Base-by-base conservation (phyloP, 2,329 filamentous ascomycete genomes). In the Laburnicola sp. region DNA sequence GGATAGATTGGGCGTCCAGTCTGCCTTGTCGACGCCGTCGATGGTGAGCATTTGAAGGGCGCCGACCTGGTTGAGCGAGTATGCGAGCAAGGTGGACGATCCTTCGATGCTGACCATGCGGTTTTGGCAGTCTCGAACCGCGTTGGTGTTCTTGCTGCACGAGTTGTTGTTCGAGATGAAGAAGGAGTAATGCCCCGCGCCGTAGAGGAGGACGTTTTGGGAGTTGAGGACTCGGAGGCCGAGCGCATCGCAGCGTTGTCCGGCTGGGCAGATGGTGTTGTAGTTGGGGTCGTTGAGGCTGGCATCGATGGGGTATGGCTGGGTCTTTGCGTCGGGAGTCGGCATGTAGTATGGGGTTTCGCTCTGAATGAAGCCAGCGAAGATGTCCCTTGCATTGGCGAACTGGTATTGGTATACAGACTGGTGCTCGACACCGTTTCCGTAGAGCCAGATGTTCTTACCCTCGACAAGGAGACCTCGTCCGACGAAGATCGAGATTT, bases 301-400 rank as follows among this genome's bases (percentile, higher is more conserved):
- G 28, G 80, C 57, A 10, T 61, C 60, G 56, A 78, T 74, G 0
- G 75, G 76, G 72, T 88, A 91, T 26, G 86, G 88, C 31, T 69
- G 66, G 10, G 80, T 77, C 6, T 82, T 80, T 1, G 89, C 83
- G 59, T 88, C 82, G 2, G 91, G 91, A 75, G 91, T 91, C 68
- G 87, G 83, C 77, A 95, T 89, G 81, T 86, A 91, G 79, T 85
- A 84, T 9, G 92, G 88, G 2, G 92, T 96, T 76, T 97, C 93
- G 4, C 89, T 89, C 77, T 97, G 93, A 65, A 96, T 91, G 52
- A 89, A 78, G 9, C 83, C 86, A 77, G 94, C 86, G 76, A 88
- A 96, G 59, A 96, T 81, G 68, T 93, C 87, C 62, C 84, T 79
- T 2, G 91, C 89, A 56, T 86, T 86, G 69, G 81, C 78, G 66